These are phyloP conservation scores for Sugiyamaella qingdaonensis DNA, from an alignment of 805 yeast species.

Conservation along the genomic window DNA sequence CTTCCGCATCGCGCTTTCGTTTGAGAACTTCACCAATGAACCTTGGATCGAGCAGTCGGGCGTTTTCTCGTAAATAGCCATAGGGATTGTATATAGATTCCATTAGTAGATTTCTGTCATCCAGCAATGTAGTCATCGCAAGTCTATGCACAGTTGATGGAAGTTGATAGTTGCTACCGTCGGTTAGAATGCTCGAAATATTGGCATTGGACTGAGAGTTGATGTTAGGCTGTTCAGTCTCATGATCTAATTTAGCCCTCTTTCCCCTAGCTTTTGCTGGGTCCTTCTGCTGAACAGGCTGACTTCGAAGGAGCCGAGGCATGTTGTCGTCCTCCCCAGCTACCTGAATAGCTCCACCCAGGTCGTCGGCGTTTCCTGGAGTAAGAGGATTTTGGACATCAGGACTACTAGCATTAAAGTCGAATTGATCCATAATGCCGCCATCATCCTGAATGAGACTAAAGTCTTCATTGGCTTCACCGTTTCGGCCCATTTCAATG, in stretches of 20 bases:
- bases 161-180: background rate
- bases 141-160: background rate
- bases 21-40: slow-evolving; percentile 12
- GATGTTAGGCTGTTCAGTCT: background rate
- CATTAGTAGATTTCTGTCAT: background rate
- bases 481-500: slow-evolving; percentile 35
- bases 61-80: slow-evolving; percentile 4
- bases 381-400: slow-evolving; percentile 12
- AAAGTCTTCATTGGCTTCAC: slow-evolving; percentile 9
- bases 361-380: slow-evolving; percentile 12
- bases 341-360: slow-evolving; percentile 9
- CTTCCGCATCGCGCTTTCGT: slow-evolving; percentile 4
- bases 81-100: slow-evolving; percentile 8
- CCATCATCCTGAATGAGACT: slow-evolving; percentile 3
- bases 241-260: slow-evolving; percentile 1
- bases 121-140: slow-evolving; percentile 5
- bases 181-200: background rate
- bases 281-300: background rate
- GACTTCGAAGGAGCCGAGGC: background rate
- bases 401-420: background rate
- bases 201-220: background rate
- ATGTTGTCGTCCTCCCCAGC: slow-evolving; percentile 8
- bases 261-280: background rate
- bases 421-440: slow-evolving; percentile 1
- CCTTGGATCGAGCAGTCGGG: slow-evolving; percentile 9